Percentiles rank a stretch among this genome's conserved stretches.
phyloP scores from a whole-genome alignment of 1,284 basidiomycete species.

The Pseudozyma thailandica region DNA sequence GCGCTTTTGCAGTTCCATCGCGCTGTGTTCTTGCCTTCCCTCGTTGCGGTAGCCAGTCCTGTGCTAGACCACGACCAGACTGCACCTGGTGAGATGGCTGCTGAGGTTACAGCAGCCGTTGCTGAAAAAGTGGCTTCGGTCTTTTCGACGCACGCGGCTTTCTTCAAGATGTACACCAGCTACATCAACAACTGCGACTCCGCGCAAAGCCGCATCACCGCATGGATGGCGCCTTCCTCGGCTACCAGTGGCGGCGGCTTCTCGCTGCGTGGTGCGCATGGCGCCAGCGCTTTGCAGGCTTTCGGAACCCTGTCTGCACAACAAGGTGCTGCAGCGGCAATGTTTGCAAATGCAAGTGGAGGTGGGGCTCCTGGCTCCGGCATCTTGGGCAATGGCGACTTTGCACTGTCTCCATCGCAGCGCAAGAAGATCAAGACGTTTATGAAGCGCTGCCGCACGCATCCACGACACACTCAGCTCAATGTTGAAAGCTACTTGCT shows the following conservation, averaged over 20 bases:
- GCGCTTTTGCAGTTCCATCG: conserved; percentile 90
- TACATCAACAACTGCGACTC: conserved; percentile 66
- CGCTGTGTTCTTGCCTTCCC: conserved; percentile 87
- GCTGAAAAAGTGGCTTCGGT: conserved; percentile 86
- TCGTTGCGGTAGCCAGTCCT: conserved; percentile 75
- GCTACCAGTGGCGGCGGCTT: conserved; percentile 43
- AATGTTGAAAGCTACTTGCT: conserved; percentile 94
- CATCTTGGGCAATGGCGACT: conserved; percentile 12
- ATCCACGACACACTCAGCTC: conserved; percentile 90
- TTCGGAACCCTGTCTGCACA: conserved; percentile 27
- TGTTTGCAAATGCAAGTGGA: conserved; percentile 6
- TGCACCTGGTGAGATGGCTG: conserved; percentile 75
- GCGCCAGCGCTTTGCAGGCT: conserved; percentile 18
- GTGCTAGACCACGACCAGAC: conserved; percentile 28
- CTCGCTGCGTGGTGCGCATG: conserved; percentile 23
- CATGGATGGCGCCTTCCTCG: conserved; percentile 41
- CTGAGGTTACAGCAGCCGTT: conserved; percentile 78
- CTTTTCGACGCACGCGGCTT: conserved; percentile 72
- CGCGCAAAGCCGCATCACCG: conserved; percentile 43
- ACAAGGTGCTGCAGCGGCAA: conserved; percentile 23
- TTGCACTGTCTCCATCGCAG: conserved; percentile 38
- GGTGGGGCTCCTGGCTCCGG: conserved; percentile 7
- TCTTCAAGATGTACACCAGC: conserved; percentile 66
- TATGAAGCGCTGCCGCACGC: conserved; percentile 65
- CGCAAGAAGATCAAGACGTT: conserved; percentile 59